Base-by-base conservation (phyloP, 108 stramenopile species). In the Thalassiosira profunda region DNA sequence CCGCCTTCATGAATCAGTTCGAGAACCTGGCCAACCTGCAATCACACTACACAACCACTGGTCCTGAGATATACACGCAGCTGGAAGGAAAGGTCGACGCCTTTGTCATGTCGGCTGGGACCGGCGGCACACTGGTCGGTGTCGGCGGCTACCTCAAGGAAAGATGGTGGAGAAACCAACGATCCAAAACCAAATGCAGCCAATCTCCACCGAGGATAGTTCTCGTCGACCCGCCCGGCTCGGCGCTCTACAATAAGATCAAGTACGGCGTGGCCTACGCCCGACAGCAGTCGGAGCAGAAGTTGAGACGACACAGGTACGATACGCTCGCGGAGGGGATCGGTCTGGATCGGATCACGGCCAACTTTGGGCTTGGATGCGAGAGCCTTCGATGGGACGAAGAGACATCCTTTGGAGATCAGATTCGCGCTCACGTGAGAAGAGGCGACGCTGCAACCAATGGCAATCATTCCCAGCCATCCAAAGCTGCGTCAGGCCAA, bases 251-350 rank as follows among this genome's bases (percentile, higher is more conserved):
- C 73, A 74, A 94, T 60, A 89, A 89, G 40, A 87, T 99, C 21
- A 85, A 92, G 53, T 72, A 94, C 66, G 97, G 97, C 1, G 93
- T 99, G 9, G 96, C 95, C 25, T 98, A 91, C 79, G 79, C 97
- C 25, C 28, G 72, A 8, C 82, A 97, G 57, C 96, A 97, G 84
- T 58, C 67, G 29, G 98, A 99, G 75, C 67, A 87, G 30, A 66
- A 36, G 8, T 63, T 99, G 6, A 54, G 80, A 10, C 72, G 90
- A 43, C 97, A 99, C 86, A 82, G 98, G 43, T 98, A 99, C 73
- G 97, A 99, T 76, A 96, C 96, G 24, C 55, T 98, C 29, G 96
- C 91, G 7, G 98, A 98, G 78, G 97, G 98, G 3, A 97, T 99
- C 40, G 98, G 98, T 31, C 69, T 98, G 56, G 98, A 99, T 74